A percentile compares a stretch with the other conserved stretches of the same genome.
Evolutionary conservation across 2,329 filamentous ascomycete species (phyloP).

Genomic region (Clathrospora elynae): DNA sequence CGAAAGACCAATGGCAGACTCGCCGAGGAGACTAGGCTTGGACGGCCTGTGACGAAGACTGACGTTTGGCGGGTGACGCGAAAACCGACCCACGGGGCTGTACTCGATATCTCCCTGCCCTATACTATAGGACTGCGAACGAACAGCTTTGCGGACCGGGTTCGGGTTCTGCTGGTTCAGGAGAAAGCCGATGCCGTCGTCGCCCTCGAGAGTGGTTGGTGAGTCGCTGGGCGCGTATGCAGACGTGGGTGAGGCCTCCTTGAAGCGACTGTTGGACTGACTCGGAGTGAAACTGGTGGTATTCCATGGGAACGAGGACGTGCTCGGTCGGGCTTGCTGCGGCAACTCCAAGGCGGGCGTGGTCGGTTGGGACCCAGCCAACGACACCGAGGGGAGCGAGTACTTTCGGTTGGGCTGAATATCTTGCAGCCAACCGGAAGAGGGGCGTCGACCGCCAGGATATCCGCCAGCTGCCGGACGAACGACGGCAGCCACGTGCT

Average conservation of each 20-base stretch:
- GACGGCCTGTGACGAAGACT: slow-evolving; percentile 78
- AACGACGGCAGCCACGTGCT: slow-evolving; percentile 52
- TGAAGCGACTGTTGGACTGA: slow-evolving; percentile 33
- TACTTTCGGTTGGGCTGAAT: slow-evolving; percentile 71
- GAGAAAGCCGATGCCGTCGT: slow-evolving; percentile 53
- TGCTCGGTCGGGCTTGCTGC: slow-evolving; percentile 48
- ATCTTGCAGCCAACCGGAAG: slow-evolving; percentile 76
- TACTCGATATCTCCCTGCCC: slow-evolving; percentile 73
- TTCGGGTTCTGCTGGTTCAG: slow-evolving; percentile 67
- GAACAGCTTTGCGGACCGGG: slow-evolving; percentile 88
- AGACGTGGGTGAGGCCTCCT: slow-evolving; percentile 45
- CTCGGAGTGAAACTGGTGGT: slow-evolving; percentile 41
- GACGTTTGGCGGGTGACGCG: slow-evolving; percentile 50
- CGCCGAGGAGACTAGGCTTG: slow-evolving; percentile 74
- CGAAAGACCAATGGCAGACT: slow-evolving; percentile 47
- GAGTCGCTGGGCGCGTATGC: slow-evolving; percentile 33
- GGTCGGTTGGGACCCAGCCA: slow-evolving; percentile 79
- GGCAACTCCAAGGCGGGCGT: slow-evolving; percentile 73
- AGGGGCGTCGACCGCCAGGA: slow-evolving; percentile 37
- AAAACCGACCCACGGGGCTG: slow-evolving; percentile 53
- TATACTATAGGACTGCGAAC: slow-evolving; percentile 96
- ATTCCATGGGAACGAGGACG: slow-evolving; percentile 52
- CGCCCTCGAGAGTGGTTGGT: slow-evolving; percentile 49
- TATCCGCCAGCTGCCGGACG: slow-evolving; percentile 29
- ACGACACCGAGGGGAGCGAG: slow-evolving; percentile 70